A percentile compares a stretch with the other conserved stretches of the same genome.
Conservation (phyloP, 2,329 filamentous ascomycete genomes). For the Trichoderma harzianum region DNA sequence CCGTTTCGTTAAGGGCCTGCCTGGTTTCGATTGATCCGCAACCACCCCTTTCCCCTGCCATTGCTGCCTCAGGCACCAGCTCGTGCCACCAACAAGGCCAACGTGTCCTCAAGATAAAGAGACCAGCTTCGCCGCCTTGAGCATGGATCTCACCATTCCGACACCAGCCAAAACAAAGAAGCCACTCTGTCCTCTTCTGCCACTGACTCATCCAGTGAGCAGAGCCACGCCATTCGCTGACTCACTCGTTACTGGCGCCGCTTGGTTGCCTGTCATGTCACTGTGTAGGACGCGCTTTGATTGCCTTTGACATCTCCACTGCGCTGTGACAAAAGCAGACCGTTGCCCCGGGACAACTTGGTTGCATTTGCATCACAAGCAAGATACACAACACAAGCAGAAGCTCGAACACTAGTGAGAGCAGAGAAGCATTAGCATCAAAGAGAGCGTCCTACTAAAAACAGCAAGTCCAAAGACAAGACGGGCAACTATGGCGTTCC, state of each 20-base stretch:
- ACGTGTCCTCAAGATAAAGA: slow-evolving; percentile 38
- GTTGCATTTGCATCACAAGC: not conserved
- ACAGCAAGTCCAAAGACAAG: not conserved
- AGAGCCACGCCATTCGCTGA: slow-evolving; percentile 21
- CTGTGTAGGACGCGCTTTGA: not conserved
- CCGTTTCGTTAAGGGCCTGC: not conserved
- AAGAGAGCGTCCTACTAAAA: not conserved
- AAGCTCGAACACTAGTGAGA: not conserved
- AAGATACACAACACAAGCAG: not conserved
- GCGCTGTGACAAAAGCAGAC: not conserved
- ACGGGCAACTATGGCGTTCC: slow-evolving; percentile 36
- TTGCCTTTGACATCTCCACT: not conserved
- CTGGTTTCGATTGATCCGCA: not conserved
- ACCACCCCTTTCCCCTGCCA: not conserved
- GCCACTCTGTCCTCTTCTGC: slow-evolving; percentile 21
- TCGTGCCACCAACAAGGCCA: slow-evolving; percentile 17
- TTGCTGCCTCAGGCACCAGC: slow-evolving; percentile 24
- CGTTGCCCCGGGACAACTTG: slow-evolving; percentile 22
- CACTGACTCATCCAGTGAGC: slow-evolving; percentile 25
- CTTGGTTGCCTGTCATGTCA: slow-evolving; percentile 26
- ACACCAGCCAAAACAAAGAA: slow-evolving; percentile 12
- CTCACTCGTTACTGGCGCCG: slow-evolving; percentile 21
- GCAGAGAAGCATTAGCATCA: not conserved
- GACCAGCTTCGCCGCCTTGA: slow-evolving; percentile 24
- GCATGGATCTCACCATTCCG: not conserved